These are phyloP conservation scores for Acorus gramineus DNA, from an alignment of 106 monocot species.

Conservation along the genomic window DNA sequence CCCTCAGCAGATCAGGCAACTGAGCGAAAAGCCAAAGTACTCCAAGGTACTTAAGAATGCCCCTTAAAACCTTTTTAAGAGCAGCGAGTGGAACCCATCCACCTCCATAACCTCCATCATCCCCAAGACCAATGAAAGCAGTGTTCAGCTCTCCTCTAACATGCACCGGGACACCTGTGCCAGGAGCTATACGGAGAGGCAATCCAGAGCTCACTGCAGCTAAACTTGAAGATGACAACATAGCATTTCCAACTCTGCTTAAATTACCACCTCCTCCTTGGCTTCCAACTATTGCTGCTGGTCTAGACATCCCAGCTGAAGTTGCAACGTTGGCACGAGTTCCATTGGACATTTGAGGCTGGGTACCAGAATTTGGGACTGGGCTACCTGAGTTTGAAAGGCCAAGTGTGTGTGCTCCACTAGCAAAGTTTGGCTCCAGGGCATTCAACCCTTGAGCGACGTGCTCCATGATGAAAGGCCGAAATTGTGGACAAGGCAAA, in stretches of 20 bases:
- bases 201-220: slow-evolving; percentile 49
- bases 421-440: slow-evolving; percentile 63
- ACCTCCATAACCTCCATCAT: slow-evolving; percentile 99
- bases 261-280: slow-evolving; percentile 43
- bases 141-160: slow-evolving; percentile 92
- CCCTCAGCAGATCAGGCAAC: slow-evolving; percentile 86
- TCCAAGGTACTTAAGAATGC: slow-evolving; percentile 96
- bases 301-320: slow-evolving; percentile 29
- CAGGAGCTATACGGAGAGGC: slow-evolving; percentile 58
- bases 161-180: slow-evolving; percentile 71
- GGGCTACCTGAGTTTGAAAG: slow-evolving; percentile 20
- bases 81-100: slow-evolving; percentile 99
- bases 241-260: slow-evolving; percentile 43
- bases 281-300: slow-evolving; percentile 29
- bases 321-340: slow-evolving; percentile 21
- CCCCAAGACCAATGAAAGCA: slow-evolving; percentile 94
- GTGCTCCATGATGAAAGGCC: slow-evolving; percentile 99
- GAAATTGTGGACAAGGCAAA: slow-evolving; percentile 93
- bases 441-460: slow-evolving; percentile 97
- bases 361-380: slow-evolving; percentile 14
- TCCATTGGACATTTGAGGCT: slow-evolving; percentile 23
- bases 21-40: slow-evolving; percentile 97
- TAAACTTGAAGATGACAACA: slow-evolving; percentile 60
- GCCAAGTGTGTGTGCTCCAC: slow-evolving; percentile 27
- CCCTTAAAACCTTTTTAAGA: slow-evolving; percentile 86